A percentile compares a stretch with the other conserved stretches of the same genome.
Evolutionary conservation across 2,329 filamentous ascomycete genomes (phyloP).

Genomic region (Hirsutella thompsonii): DNA sequence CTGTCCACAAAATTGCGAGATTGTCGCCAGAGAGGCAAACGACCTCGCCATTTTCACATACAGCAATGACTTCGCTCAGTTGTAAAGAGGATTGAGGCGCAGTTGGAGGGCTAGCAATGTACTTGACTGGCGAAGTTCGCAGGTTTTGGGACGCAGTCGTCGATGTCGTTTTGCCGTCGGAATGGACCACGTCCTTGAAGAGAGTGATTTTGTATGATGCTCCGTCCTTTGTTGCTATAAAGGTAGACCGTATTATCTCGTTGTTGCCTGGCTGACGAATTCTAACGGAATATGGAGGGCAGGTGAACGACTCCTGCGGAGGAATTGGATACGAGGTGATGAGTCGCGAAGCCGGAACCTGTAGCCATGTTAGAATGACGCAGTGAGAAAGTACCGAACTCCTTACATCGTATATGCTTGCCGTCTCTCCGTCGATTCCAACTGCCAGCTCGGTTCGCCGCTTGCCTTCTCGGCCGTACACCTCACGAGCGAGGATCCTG

Average conservation of each 20-base stretch:
- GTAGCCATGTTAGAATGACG: conserved; percentile 3
- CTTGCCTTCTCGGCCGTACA: conserved; percentile 48
- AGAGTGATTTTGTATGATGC: conserved; percentile 39
- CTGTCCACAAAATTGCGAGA: conserved; percentile 20
- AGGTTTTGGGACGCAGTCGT: conserved; percentile 32
- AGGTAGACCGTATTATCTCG: conserved; percentile 45
- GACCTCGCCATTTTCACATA: conserved; percentile 49
- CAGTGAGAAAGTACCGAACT: too few species aligned
- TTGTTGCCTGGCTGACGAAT: conserved; percentile 32
- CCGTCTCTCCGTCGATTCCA: conserved; percentile 51
- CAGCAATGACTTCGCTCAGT: conserved; percentile 32
- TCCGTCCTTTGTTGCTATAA: conserved; percentile 40
- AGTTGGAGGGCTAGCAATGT: conserved; percentile 19
- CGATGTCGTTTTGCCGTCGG: conserved; percentile 37
- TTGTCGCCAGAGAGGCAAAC: conserved; percentile 45
- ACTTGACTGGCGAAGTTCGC: conserved; percentile 20
- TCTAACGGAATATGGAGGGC: conserved; percentile 45
- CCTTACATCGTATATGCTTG: conserved; percentile 53
- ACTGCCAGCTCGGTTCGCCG: conserved; percentile 52
- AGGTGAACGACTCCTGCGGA: conserved; percentile 51
- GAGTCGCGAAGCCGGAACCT: conserved; percentile 48
- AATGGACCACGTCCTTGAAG: conserved; percentile 43
- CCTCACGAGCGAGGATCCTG: conserved; percentile 44
- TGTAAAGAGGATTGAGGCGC: conserved; percentile 11
- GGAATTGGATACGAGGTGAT: conserved; percentile 56